Evolutionary conservation across 164 flowering plant species (phyloP).

Genomic region (Sedum album): DNA sequence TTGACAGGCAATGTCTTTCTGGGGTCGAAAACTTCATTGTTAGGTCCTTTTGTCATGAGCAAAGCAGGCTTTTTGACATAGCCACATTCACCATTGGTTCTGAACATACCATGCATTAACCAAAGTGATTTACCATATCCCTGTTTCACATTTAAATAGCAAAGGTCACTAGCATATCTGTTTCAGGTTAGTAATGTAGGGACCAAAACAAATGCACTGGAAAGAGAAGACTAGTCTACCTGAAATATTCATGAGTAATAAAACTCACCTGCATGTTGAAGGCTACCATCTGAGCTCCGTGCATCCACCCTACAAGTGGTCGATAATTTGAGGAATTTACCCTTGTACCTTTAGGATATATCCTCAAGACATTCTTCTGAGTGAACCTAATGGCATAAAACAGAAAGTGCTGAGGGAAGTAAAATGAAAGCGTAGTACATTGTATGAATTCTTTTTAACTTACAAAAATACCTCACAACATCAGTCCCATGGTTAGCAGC

Average conservation of each 20-base stretch:
- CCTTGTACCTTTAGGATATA: slow-evolving; percentile 64
- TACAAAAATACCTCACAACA: slow-evolving; percentile 48
- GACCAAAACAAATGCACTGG: neutral
- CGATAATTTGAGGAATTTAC: slow-evolving; percentile 58
- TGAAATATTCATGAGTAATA: neutral
- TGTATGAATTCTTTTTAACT: neutral
- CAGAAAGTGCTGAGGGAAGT: neutral
- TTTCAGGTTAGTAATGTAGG: neutral
- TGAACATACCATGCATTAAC: slow-evolving; percentile 74
- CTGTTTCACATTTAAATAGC: slow-evolving; percentile 21
- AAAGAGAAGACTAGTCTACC: neutral
- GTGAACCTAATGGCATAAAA: slow-evolving; percentile 33
- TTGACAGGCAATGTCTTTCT: slow-evolving; percentile 14
- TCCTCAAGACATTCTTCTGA: slow-evolving; percentile 46
- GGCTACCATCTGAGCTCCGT: slow-evolving; percentile 84
- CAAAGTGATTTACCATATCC: slow-evolving; percentile 61
- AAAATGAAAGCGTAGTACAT: neutral
- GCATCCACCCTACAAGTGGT: slow-evolving; percentile 57
- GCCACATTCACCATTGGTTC: slow-evolving; percentile 69
- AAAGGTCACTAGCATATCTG: neutral
- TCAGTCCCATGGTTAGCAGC: slow-evolving; percentile 34
- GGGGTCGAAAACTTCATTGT: slow-evolving; percentile 38
- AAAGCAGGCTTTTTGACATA: slow-evolving; percentile 61
- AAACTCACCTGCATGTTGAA: slow-evolving; percentile 67
- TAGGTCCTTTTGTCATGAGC: slow-evolving; percentile 26